Percentiles rank a stretch among this genome's conserved stretches.
phyloP scores from a whole-genome alignment of 208 protist species.

The Leptomonas seymouri region DNA sequence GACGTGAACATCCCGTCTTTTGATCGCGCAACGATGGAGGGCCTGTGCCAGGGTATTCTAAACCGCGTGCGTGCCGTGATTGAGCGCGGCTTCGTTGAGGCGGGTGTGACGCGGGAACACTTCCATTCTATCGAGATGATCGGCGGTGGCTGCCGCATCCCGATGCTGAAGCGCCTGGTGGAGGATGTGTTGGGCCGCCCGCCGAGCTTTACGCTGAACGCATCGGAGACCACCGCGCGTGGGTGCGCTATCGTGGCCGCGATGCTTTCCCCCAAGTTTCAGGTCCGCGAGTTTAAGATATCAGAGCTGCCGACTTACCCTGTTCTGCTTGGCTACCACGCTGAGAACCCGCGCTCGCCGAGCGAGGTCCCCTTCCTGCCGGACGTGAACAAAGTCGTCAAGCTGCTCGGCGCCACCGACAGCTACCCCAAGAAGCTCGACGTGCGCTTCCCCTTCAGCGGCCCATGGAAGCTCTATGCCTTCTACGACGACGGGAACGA shows the following conservation, averaged over 20 bases:
- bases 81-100: slow-evolving; percentile 57
- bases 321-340: slow-evolving; percentile 80
- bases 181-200: slow-evolving; percentile 65
- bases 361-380: slow-evolving; percentile 78
- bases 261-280: slow-evolving; percentile 91
- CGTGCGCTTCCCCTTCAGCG: slow-evolving; percentile 67
- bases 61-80: slow-evolving; percentile 62
- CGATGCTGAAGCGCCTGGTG: slow-evolving; percentile 76
- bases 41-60: slow-evolving; percentile 47
- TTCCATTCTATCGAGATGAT: slow-evolving; percentile 92
- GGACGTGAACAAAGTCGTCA: slow-evolving; percentile 87
- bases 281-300: slow-evolving; percentile 88
- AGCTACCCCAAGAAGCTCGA: slow-evolving; percentile 83
- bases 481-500: slow-evolving; percentile 76
- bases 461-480: slow-evolving; percentile 79
- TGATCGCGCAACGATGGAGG: slow-evolving; percentile 78
- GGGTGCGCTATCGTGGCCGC: slow-evolving; percentile 87
- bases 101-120: slow-evolving; percentile 41
- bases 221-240: slow-evolving; percentile 86
- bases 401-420: slow-evolving; percentile 58
- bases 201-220: slow-evolving; percentile 89
- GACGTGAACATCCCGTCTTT: slow-evolving; percentile 88
- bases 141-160: slow-evolving; percentile 91
- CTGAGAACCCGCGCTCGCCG: slow-evolving; percentile 58
- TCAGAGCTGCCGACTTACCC: slow-evolving; percentile 79